Evolutionary conservation across 495 filamentous ascomycete genomes (phyloP).

Genomic region (Hypoxylon cercidicola): DNA sequence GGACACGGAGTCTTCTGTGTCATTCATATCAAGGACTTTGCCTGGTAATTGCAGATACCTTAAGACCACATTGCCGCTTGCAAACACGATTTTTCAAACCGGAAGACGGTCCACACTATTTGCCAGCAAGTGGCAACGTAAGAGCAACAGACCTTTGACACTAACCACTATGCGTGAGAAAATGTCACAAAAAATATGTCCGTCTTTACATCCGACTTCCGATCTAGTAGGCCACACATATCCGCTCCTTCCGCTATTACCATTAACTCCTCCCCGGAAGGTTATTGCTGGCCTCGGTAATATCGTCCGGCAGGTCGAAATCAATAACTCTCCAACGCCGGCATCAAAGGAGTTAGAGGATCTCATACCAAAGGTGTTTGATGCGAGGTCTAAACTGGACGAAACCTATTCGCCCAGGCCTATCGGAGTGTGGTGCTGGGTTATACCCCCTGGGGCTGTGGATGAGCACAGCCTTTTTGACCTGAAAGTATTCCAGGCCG

Average conservation of each 20-base stretch:
- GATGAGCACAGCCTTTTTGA: slow-evolving; percentile 29
- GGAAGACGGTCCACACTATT: slow-evolving; percentile 71
- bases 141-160: slow-evolving; percentile 16
- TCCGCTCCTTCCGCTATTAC: slow-evolving; percentile 64
- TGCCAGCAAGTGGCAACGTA: slow-evolving; percentile 63
- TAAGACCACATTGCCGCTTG: slow-evolving; percentile 67
- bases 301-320: slow-evolving; percentile 75
- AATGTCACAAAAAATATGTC: slow-evolving; percentile 43
- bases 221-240: slow-evolving; percentile 10
- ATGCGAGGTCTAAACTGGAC: slow-evolving; percentile 42
- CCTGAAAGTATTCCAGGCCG: slow-evolving; percentile 28
- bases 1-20: slow-evolving; percentile 30
- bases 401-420: slow-evolving; percentile 48
- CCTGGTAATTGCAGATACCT: slow-evolving; percentile 33
- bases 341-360: slow-evolving; percentile 82
- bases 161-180: slow-evolving; percentile 37
- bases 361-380: slow-evolving; percentile 69
- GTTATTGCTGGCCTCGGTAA: slow-evolving; percentile 81
- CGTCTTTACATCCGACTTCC: too few relatives aligned
- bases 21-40: slow-evolving; percentile 39
- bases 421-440: slow-evolving; percentile 80
- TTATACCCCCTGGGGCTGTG: slow-evolving; percentile 57
- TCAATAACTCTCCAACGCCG: slow-evolving; percentile 62
- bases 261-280: slow-evolving; percentile 70
- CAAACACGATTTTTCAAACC: slow-evolving; percentile 81